These are phyloP conservation scores for Haberlea rhodopensis DNA, from an alignment of 257 asterid genomes.

Conservation along the genomic window DNA sequence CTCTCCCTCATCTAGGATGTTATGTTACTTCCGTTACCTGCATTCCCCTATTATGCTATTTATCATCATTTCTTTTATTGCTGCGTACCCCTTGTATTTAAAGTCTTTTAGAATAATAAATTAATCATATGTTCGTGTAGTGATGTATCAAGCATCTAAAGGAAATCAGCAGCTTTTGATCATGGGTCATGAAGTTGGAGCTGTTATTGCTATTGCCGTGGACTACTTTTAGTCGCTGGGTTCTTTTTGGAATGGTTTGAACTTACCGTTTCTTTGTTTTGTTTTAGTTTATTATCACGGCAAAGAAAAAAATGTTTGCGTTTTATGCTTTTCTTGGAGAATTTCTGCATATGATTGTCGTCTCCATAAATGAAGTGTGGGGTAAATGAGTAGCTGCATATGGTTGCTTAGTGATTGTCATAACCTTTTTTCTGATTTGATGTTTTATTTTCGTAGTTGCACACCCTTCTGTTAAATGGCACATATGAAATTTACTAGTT, in stretches of 20 bases:
- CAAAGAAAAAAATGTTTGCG: neutral
- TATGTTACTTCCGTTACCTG: too few species aligned
- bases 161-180: neutral
- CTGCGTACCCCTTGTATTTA: too few species aligned
- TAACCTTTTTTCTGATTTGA: neutral
- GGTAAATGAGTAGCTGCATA: neutral
- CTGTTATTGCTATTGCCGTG: neutral
- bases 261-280: too few species aligned
- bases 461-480: neutral
- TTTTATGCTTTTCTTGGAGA: neutral
- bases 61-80: too few species aligned
- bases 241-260: neutral
- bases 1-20: too few species aligned
- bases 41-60: too few species aligned
- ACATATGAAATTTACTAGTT: neutral
- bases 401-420: neutral
- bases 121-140: neutral
- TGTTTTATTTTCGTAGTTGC: too few species aligned
- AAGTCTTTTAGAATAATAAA: too few species aligned
- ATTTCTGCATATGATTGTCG: neutral
- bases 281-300: neutral
- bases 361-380: neutral
- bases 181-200: neutral
- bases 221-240: neutral
- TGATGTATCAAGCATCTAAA: neutral